Evolutionary conservation across 345 rosid genomes (phyloP).

Genomic region (Gossypium herbaceum): DNA sequence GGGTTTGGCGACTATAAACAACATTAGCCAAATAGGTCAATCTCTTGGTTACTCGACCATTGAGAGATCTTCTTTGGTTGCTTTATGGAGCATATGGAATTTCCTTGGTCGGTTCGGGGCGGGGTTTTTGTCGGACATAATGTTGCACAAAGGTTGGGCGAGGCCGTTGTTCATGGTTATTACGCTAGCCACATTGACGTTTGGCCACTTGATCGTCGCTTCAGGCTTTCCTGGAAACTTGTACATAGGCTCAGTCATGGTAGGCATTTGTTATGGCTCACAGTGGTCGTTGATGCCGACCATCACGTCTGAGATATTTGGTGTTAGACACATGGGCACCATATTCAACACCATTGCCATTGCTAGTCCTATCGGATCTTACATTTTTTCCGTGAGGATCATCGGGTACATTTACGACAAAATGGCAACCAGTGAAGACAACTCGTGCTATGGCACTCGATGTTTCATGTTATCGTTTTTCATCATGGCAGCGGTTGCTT

Average conservation of each 20-base stretch:
- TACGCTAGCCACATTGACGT: conserved; percentile 50
- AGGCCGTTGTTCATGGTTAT: conserved; percentile 72
- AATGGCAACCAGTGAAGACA: conserved; percentile 40
- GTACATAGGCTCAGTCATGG: conserved; percentile 62
- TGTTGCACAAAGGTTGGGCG: conserved; percentile 70
- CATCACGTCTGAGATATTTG: conserved; percentile 66
- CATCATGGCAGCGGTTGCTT: conserved; percentile 66
- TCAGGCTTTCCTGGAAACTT: conserved; percentile 59
- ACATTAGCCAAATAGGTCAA: conserved; percentile 76
- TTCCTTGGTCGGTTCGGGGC: conserved; percentile 88
- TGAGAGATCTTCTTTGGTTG: conserved; percentile 65
- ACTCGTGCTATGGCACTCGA: conserved; percentile 54
- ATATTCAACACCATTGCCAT: conserved; percentile 77
- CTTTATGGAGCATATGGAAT: conserved; percentile 86
- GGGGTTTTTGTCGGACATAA: conserved; percentile 65
- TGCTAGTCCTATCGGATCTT: conserved; percentile 87
- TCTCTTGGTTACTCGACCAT: conserved; percentile 61
- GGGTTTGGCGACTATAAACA: conserved; percentile 69
- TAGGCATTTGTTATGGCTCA: conserved; percentile 79
- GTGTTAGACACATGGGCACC: conserved; percentile 78
- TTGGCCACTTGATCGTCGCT: conserved; percentile 70
- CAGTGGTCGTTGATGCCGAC: conserved; percentile 91
- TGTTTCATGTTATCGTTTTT: conserved; percentile 78
- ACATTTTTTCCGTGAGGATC: conserved; percentile 70
- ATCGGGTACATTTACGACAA: conserved; percentile 73